These are phyloP conservation scores for Brassica nigra DNA, from an alignment of 345 rosid species.

Conservation along the genomic window DNA sequence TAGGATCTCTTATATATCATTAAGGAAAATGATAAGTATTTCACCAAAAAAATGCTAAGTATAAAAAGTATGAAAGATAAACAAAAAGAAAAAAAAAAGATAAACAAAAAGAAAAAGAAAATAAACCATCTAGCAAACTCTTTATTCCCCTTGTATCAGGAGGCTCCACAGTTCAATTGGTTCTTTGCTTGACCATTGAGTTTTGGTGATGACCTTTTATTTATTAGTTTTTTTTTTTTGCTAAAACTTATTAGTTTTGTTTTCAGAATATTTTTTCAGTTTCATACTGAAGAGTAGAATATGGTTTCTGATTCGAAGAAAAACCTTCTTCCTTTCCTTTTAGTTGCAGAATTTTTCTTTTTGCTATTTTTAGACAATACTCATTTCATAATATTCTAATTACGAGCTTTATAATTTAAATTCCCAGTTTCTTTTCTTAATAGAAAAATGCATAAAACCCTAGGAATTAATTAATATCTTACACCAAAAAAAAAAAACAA, in stretches of 20 bases:
- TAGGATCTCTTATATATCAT: neutral
- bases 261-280: neutral
- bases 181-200: neutral
- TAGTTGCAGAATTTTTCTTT: neutral
- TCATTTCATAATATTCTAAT: constrained; percentile 3
- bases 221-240: neutral
- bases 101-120: neutral
- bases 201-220: neutral
- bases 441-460: constrained; percentile 26
- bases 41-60: neutral
- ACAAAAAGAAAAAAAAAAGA: neutral
- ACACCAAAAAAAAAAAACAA: neutral
- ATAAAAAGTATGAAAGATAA: neutral
- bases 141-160: neutral
- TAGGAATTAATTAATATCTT: constrained; percentile 18
- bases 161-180: neutral
- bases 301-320: constrained; percentile 1
- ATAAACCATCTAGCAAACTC: neutral
- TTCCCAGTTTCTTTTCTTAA: neutral
- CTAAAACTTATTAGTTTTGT: neutral
- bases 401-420: constrained; percentile 9
- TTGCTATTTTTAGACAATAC: constrained; percentile 8
- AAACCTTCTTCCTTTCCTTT: constrained; percentile 6
- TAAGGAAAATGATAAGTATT: neutral
- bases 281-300: neutral